Conservation (phyloP, 495 filamentous ascomycete species). For the Penicillium argentinense region DNA sequence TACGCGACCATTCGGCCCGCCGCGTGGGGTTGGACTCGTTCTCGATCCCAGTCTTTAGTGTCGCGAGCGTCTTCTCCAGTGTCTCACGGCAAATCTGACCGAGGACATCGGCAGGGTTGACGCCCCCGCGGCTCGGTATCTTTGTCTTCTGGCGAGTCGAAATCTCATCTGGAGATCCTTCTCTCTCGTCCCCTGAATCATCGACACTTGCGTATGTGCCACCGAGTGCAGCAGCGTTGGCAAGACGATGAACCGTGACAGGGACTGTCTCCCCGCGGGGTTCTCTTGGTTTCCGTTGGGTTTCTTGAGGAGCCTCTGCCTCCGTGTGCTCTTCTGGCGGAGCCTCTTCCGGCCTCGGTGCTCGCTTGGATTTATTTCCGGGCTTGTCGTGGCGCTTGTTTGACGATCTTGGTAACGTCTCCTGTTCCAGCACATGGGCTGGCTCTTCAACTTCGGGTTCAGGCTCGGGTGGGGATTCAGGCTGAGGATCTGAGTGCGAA, state of each 20-base stretch:
- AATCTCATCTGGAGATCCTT: constrained; percentile 37
- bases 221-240: constrained; percentile 33
- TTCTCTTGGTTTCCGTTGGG: constrained; percentile 26
- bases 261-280: constrained; percentile 44
- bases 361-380: constrained; percentile 14
- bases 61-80: constrained; percentile 50
- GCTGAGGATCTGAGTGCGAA: background rate
- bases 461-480: constrained; percentile 7
- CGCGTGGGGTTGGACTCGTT: constrained; percentile 37
- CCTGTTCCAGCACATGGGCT: constrained; percentile 4
- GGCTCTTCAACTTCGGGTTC: constrained; percentile 1
- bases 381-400: constrained; percentile 20
- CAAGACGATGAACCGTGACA: constrained; percentile 46
- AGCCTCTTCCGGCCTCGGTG: constrained; percentile 11
- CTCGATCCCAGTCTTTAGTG: constrained; percentile 38
- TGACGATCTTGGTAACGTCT: constrained; percentile 1
- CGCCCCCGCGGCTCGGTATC: constrained; percentile 57
- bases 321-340: constrained; percentile 23
- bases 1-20: constrained; percentile 57
- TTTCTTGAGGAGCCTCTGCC: constrained; percentile 3
- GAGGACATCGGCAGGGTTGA: constrained; percentile 69
- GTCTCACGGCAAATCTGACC: constrained; percentile 70
- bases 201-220: constrained; percentile 13
- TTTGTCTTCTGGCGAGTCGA: constrained; percentile 31
- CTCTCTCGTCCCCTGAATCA: constrained; percentile 30